Conservation (phyloP, 2,329 filamentous ascomycete species). For the Botrytis aclada region DNA sequence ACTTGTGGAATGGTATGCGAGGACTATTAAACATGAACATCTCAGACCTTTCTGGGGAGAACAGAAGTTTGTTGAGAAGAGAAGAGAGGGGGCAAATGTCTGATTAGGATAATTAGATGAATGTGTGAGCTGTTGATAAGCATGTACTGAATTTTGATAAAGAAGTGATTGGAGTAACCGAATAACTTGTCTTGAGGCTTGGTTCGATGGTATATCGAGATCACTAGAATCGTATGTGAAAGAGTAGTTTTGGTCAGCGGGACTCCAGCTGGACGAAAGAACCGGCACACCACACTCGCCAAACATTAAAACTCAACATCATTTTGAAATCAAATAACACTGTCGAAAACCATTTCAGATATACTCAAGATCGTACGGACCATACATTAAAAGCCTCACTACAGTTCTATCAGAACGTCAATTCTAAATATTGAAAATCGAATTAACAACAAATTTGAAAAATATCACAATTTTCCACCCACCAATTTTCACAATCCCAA, state of each 20-base stretch:
- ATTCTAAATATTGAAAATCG: not conserved
- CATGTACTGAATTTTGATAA: not conserved
- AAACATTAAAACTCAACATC: not conserved
- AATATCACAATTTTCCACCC: not conserved
- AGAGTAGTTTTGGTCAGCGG: not conserved
- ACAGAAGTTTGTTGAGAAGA: not conserved
- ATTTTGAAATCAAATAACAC: not conserved
- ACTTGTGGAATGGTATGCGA: not conserved
- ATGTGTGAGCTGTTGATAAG: not conserved
- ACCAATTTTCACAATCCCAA: not conserved
- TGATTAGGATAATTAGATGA: not conserved
- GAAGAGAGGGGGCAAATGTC: not conserved
- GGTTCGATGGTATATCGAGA: not conserved
- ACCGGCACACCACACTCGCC: not conserved
- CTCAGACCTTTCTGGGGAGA: not conserved
- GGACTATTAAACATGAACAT: not conserved
- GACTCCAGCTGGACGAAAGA: not conserved
- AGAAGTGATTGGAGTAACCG: not conserved
- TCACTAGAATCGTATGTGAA: rapidly evolving
- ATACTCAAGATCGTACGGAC: rapidly evolving
- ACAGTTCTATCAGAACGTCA: rapidly evolving
- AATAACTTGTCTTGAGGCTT: not conserved
- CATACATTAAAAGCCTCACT: not conserved
- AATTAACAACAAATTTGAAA: not conserved
- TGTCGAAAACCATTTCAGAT: not conserved